These are phyloP conservation scores for Curvularia spicifera DNA, from an alignment of 2,329 filamentous ascomycete species.

Conservation along the genomic window DNA sequence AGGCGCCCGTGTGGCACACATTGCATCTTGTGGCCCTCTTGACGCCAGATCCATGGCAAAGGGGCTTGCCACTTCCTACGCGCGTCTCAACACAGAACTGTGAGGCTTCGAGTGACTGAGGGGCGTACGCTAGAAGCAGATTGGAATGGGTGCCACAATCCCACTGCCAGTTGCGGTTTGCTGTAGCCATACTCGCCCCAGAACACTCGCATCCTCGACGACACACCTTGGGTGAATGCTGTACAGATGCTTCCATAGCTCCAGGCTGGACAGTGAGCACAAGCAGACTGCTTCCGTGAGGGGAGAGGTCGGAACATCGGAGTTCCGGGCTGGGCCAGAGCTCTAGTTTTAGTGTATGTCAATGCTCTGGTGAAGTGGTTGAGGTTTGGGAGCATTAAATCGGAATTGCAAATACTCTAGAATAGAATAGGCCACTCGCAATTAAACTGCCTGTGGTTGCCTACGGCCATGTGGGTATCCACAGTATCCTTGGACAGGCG, in stretches of 20 bases:
- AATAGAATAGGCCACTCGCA: constrained; percentile 6
- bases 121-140: neutral
- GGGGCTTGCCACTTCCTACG: constrained; percentile 3
- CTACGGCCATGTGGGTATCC: constrained; percentile 5
- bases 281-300: neutral
- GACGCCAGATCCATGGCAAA: constrained; percentile 3
- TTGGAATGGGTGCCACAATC: neutral
- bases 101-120: neutral
- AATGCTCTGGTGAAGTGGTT: constrained; percentile 7
- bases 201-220: neutral
- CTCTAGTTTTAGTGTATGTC: constrained; percentile 9
- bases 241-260: neutral
- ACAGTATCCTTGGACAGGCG: constrained; percentile 6
- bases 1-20: constrained; percentile 2
- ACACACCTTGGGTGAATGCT: neutral
- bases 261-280: neutral
- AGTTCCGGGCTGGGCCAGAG: constrained; percentile 6
- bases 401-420: constrained; percentile 5
- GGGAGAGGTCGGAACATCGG: constrained; percentile 10
- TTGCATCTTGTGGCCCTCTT: neutral
- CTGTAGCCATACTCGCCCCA: neutral
- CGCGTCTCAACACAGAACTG: constrained; percentile 5
- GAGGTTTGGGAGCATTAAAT: constrained; percentile 1
- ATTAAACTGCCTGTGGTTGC: neutral
- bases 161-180: too few relatives aligned